These are phyloP conservation scores for Arthonia radiata DNA, from an alignment of 495 filamentous ascomycete species.

Conservation along the genomic window DNA sequence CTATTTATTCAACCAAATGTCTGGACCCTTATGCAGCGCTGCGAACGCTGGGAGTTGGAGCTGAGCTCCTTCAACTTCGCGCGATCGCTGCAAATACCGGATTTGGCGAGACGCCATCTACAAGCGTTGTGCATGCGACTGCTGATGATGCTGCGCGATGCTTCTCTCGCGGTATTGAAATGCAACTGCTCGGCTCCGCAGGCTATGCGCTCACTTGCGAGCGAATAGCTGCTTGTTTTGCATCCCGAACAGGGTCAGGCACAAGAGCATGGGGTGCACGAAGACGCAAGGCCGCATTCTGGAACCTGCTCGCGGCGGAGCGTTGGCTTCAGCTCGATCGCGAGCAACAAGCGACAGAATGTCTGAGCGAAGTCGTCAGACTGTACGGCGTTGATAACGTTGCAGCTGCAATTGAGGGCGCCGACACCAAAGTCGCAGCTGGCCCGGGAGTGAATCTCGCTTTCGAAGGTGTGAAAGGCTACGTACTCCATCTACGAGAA, in stretches of 20 bases:
- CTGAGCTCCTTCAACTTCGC: slow-evolving; percentile 59
- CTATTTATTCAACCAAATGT: slow-evolving; percentile 77
- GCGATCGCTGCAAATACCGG: slow-evolving; percentile 50
- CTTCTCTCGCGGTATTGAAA: slow-evolving; percentile 57
- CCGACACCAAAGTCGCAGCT: too few species aligned
- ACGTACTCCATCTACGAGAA: too few species aligned
- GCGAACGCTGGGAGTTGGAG: slow-evolving; percentile 46
- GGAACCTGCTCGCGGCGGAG: slow-evolving; percentile 64
- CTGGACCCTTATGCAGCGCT: slow-evolving; percentile 46
- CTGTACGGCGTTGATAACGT: slow-evolving; percentile 26
- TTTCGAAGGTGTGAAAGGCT: too few species aligned
- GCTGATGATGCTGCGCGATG: slow-evolving; percentile 73
- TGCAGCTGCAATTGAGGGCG: too few species aligned
- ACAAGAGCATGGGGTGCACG: slow-evolving; percentile 41
- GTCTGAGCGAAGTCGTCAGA: slow-evolving; percentile 41
- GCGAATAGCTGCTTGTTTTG: slow-evolving; percentile 62
- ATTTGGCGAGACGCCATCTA: too few species aligned
- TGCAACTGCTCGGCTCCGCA: slow-evolving; percentile 42
- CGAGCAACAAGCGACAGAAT: slow-evolving; percentile 39
- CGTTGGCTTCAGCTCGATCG: slow-evolving; percentile 55
- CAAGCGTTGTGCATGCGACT: too few species aligned
- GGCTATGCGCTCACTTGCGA: slow-evolving; percentile 63
- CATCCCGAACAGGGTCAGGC: slow-evolving; percentile 37
- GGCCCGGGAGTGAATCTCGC: too few species aligned
- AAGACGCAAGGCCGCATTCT: slow-evolving; percentile 65